Evolutionary conservation across 257 asterid genomes (phyloP).

Genomic region (Cordia subcordata): DNA sequence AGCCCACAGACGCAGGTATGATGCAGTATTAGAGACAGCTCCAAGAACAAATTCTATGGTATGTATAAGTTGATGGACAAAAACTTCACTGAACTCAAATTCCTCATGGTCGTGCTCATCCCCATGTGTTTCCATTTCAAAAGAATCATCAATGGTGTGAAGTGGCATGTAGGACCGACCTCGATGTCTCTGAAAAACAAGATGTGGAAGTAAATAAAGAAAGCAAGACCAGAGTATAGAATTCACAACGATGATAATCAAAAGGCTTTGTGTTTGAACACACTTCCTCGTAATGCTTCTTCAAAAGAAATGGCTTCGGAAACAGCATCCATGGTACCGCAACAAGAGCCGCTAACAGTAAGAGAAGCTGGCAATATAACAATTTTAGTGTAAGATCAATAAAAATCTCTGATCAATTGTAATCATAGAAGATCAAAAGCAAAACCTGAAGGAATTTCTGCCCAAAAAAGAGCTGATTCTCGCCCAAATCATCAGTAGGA

Average conservation of each 20-base stretch:
- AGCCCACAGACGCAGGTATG: constrained; percentile 71
- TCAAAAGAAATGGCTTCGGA: constrained; percentile 57
- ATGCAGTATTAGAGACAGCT: constrained; percentile 67
- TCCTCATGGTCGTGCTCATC: constrained; percentile 44
- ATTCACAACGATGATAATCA: neutral
- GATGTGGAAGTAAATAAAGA: constrained; percentile 9
- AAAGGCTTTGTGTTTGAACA: constrained; percentile 11
- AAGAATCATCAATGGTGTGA: constrained; percentile 31
- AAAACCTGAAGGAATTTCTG: constrained; percentile 58
- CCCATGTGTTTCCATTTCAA: constrained; percentile 37
- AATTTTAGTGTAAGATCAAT: constrained; percentile 8
- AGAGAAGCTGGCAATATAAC: constrained; percentile 30
- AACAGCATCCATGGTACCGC: constrained; percentile 72
- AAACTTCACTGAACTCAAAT: constrained; percentile 58
- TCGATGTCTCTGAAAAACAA: constrained; percentile 44
- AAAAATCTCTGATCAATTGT: neutral
- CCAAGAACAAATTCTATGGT: constrained; percentile 66
- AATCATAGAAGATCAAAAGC: constrained; percentile 8
- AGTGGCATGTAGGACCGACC: constrained; percentile 47
- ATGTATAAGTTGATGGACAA: constrained; percentile 65
- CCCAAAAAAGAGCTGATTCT: constrained; percentile 53
- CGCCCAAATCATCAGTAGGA: constrained; percentile 57
- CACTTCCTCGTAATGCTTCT: constrained; percentile 55
- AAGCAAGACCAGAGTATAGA: neutral
- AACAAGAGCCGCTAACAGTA: constrained; percentile 50